A percentile compares a stretch with the other conserved stretches of the same genome.
phyloP scores from a whole-genome alignment of 495 filamentous ascomycete species.

The Penicillium fimorum region DNA sequence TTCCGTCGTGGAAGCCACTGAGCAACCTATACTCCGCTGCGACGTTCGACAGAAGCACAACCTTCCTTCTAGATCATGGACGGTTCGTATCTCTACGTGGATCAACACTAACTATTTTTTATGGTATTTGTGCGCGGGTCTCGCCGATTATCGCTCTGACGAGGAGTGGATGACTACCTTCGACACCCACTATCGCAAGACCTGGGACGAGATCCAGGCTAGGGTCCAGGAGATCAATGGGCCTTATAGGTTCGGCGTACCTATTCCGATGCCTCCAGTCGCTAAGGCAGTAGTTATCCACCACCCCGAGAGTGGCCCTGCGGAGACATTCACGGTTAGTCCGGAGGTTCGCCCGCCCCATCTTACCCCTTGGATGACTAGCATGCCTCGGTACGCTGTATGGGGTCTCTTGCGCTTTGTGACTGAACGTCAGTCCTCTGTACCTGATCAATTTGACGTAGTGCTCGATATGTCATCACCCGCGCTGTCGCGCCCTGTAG shows the following conservation, averaged over 20 bases:
- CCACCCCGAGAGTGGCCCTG: neutral
- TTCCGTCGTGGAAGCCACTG: neutral
- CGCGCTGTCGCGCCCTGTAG: neutral
- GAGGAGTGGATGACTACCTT: neutral
- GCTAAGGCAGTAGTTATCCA: neutral
- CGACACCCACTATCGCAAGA: neutral
- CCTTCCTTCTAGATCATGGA: neutral
- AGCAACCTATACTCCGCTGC: neutral
- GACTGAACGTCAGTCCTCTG: neutral
- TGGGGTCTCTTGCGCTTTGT: constrained; percentile 1
- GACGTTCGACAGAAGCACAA: neutral
- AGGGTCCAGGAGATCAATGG: neutral
- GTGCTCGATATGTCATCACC: neutral
- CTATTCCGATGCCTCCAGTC: neutral
- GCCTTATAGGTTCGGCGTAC: neutral
- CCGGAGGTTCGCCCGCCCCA: neutral
- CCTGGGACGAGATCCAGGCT: constrained; percentile 2
- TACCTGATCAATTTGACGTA: neutral
- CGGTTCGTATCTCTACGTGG: neutral
- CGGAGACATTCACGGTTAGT: neutral
- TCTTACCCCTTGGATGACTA: neutral
- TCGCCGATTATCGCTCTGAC: neutral
- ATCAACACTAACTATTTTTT: constrained; percentile 8
- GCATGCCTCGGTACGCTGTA: neutral
- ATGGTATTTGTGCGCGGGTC: neutral